A percentile compares a stretch with the other conserved stretches of the same genome.
phyloP scores from a whole-genome alignment of 495 filamentous ascomycete genomes.

The Usnea hakonensis region DNA sequence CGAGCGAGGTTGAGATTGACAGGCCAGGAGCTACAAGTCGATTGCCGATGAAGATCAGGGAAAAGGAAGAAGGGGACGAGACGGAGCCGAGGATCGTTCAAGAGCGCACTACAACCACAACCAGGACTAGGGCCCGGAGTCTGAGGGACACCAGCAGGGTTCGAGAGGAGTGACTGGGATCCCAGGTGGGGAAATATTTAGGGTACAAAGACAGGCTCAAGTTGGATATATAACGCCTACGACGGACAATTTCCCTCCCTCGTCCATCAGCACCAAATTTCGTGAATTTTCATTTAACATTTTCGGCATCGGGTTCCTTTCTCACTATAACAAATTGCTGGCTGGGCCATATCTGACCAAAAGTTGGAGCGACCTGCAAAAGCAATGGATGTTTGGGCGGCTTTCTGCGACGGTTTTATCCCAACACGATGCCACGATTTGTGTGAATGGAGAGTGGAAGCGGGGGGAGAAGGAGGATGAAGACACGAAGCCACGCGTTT shows the following conservation, averaged over 20 bases:
- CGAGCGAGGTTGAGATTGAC: constrained; percentile 16
- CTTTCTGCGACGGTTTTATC: background rate
- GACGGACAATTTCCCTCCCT: background rate
- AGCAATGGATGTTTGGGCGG: constrained; percentile 4
- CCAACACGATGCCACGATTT: background rate
- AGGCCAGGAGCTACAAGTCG: constrained; percentile 5
- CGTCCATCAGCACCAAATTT: background rate
- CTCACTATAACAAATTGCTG: background rate
- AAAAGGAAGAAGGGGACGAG: background rate
- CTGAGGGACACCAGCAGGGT: constrained; percentile 17
- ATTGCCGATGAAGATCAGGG: background rate
- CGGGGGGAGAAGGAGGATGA: constrained; percentile 10
- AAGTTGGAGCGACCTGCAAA: constrained; percentile 1
- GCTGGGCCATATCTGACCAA: background rate
- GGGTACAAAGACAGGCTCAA: background rate
- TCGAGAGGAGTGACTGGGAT: constrained; percentile 11
- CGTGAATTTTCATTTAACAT: background rate
- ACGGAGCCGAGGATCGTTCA: constrained; percentile 9
- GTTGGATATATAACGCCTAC: constrained; percentile 1
- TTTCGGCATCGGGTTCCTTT: constrained; percentile 6
- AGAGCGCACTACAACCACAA: constrained; percentile 14
- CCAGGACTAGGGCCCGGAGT: constrained; percentile 16
- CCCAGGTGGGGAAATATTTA: too few species aligned
- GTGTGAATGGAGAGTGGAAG: too few species aligned
- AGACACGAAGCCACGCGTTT: constrained; percentile 6